Conservation (phyloP, 2,329 filamentous ascomycete genomes). For the Colletotrichum australisinense region DNA sequence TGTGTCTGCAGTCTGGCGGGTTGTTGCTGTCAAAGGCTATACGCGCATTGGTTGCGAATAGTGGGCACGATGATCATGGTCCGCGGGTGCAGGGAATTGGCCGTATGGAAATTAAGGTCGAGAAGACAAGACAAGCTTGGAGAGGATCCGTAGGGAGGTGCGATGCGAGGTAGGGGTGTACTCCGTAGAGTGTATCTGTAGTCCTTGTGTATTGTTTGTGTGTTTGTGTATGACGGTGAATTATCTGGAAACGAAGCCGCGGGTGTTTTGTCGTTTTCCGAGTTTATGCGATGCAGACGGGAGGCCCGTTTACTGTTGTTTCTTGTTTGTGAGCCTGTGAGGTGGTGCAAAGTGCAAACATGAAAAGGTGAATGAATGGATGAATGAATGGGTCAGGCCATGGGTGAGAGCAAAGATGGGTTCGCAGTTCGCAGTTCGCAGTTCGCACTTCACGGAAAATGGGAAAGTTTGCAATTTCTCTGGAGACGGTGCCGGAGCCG, state of each 20-base stretch:
- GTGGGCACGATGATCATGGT: constrained; percentile 21
- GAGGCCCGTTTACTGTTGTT: not conserved
- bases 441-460: not conserved
- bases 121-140: not conserved
- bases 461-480: not conserved
- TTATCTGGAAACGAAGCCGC: not conserved
- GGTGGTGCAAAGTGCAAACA: not conserved
- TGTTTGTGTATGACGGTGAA: not conserved
- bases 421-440: not conserved
- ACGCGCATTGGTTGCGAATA: constrained; percentile 28
- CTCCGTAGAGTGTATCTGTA: not conserved
- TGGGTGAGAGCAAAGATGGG: not conserved
- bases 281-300: not conserved
- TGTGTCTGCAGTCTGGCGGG: constrained; percentile 6
- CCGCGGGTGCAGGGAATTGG: constrained; percentile 6
- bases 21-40: constrained; percentile 16
- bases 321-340: not conserved
- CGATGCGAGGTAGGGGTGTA: not conserved
- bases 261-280: not conserved
- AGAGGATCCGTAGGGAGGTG: not conserved
- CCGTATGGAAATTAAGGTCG: constrained; percentile 28
- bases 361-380: not conserved
- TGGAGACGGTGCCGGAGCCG: not conserved
- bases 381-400: not conserved
- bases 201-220: not conserved